Evolutionary conservation across 495 filamentous ascomycete genomes (phyloP).

Genomic region (Xylaria intraflava): DNA sequence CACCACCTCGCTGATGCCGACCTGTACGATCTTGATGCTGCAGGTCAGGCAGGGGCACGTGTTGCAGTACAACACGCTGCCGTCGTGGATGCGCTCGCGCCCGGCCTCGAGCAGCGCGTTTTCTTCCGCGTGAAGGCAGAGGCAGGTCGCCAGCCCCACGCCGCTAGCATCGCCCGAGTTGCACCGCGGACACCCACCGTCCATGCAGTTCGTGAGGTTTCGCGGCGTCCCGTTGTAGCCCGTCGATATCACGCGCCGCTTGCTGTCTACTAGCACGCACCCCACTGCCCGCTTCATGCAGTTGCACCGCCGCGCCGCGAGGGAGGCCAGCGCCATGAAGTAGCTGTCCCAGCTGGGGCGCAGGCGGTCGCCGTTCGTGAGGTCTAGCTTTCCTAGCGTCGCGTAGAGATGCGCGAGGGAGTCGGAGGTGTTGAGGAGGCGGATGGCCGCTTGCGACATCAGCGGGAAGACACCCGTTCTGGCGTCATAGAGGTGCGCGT

Average conservation of each 20-base stretch:
- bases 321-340: slow-evolving; percentile 91
- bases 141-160: slow-evolving; percentile 69
- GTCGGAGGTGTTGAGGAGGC: slow-evolving; percentile 75
- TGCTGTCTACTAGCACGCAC: slow-evolving; percentile 79
- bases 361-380: slow-evolving; percentile 71
- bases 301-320: slow-evolving; percentile 86
- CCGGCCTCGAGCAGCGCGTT: slow-evolving; percentile 94
- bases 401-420: slow-evolving; percentile 61
- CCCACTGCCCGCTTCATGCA: slow-evolving; percentile 98
- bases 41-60: slow-evolving; percentile 98
- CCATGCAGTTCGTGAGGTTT: slow-evolving; percentile 79
- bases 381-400: slow-evolving; percentile 60
- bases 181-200: slow-evolving; percentile 86
- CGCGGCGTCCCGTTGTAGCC: slow-evolving; percentile 98
- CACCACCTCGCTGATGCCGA: slow-evolving; percentile 91
- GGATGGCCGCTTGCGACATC: slow-evolving; percentile 70
- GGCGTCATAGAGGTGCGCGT: slow-evolving; percentile 68
- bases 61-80: slow-evolving; percentile 82
- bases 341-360: slow-evolving; percentile 96
- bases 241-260: slow-evolving; percentile 82
- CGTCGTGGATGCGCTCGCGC: slow-evolving; percentile 74
- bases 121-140: slow-evolving; percentile 95
- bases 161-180: slow-evolving; percentile 64
- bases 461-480: slow-evolving; percentile 60
- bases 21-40: slow-evolving; percentile 94